Evolutionary conservation across 2,329 filamentous ascomycete genomes (phyloP).

Genomic region (Exophiala phaeomuriformis): DNA sequence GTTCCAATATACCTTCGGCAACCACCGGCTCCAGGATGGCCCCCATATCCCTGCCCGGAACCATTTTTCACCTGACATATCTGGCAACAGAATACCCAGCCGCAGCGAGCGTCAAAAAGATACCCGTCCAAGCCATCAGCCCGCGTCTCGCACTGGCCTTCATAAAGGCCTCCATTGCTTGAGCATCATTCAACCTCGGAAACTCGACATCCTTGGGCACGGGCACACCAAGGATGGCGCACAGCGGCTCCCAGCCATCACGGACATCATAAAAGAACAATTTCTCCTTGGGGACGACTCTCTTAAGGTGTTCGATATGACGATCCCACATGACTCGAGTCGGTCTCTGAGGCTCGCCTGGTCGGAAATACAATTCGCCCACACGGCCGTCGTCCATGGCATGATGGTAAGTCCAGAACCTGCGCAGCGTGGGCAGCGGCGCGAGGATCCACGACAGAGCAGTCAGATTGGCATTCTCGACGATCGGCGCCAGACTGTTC

Average conservation of each 20-base stretch:
- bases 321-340: constrained; percentile 25
- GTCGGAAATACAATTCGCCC: constrained; percentile 23
- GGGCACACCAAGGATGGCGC: constrained; percentile 27
- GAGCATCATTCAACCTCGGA: constrained; percentile 26
- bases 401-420: constrained; percentile 25
- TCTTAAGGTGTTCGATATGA: constrained; percentile 26
- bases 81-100: constrained; percentile 12
- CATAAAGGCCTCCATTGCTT: constrained; percentile 25
- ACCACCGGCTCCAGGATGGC: background rate
- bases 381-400: constrained; percentile 24
- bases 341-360: constrained; percentile 22
- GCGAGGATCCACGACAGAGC: constrained; percentile 24
- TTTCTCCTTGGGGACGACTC: constrained; percentile 28
- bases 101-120: constrained; percentile 23
- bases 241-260: constrained; percentile 28
- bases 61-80: constrained; percentile 5
- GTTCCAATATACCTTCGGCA: background rate
- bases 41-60: background rate
- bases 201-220: constrained; percentile 27
- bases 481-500: constrained; percentile 28
- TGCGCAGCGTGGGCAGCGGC: constrained; percentile 23
- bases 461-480: constrained; percentile 26
- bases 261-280: constrained; percentile 35
- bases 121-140: constrained; percentile 29
- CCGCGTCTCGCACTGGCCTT: constrained; percentile 28